Percentiles rank a stretch among this genome's conserved stretches.
Conservation (phyloP, 2,329 filamentous ascomycete species). For the Tolypocladium tundrense region DNA sequence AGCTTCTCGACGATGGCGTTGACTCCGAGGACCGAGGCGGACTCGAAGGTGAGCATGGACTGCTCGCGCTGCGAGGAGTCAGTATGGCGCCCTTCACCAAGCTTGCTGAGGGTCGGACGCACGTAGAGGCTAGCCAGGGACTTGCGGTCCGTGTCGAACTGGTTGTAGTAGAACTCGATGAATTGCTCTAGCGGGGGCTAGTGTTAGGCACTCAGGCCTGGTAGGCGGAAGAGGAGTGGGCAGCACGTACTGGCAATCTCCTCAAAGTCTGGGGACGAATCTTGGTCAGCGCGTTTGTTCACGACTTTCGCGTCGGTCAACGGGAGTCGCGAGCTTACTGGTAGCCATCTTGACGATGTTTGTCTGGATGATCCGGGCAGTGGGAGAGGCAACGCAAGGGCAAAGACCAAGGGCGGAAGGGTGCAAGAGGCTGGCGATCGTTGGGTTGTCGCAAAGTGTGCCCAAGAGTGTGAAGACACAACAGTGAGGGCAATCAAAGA, state of each 20-base stretch:
- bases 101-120: slow-evolving; percentile 23
- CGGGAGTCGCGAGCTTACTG: slow-evolving; percentile 14
- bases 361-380: not conserved
- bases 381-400: not conserved
- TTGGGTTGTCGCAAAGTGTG: slow-evolving; percentile 24
- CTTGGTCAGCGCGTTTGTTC: slow-evolving; percentile 9
- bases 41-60: slow-evolving; percentile 95
- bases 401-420: not conserved
- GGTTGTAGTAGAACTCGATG: slow-evolving; percentile 81
- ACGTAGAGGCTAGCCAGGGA: slow-evolving; percentile 69
- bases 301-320: slow-evolving; percentile 6
- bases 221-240: slow-evolving; percentile 2
- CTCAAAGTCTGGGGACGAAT: slow-evolving; percentile 27
- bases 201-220: not conserved
- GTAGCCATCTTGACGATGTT: slow-evolving; percentile 19
- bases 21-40: slow-evolving; percentile 52
- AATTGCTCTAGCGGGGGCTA: slow-evolving; percentile 59
- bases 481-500: slow-evolving; percentile 8
- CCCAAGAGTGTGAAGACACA: slow-evolving; percentile 11
- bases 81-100: not conserved
- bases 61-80: slow-evolving; percentile 51
- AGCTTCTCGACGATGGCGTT: slow-evolving; percentile 70
- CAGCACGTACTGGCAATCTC: slow-evolving; percentile 34
- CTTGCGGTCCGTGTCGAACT: slow-evolving; percentile 66
- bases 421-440: not conserved